A percentile compares a stretch with the other conserved stretches of the same genome.
Evolutionary conservation across 768 basidiomycete genomes (phyloP).

Genomic region (Dendrothele bispora): DNA sequence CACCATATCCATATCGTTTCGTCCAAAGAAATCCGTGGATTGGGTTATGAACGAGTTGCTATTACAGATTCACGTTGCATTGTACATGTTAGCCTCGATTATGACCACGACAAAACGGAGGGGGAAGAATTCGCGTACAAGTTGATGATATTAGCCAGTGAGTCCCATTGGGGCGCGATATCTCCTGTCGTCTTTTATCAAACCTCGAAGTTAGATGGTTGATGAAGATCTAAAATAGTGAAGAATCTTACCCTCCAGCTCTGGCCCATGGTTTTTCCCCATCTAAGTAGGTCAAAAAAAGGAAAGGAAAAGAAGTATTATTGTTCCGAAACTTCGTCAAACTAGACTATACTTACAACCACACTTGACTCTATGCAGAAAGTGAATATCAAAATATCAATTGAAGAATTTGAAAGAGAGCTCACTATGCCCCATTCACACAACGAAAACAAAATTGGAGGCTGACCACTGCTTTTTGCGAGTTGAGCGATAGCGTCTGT

Average conservation of each 20-base stretch:
- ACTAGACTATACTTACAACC: slow-evolving; percentile 37
- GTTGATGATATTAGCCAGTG: slow-evolving; percentile 60
- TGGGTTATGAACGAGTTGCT: slow-evolving; percentile 69
- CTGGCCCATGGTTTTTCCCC: slow-evolving; percentile 60
- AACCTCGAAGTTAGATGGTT: no score
- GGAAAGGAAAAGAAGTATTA: not conserved
- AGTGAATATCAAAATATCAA: not conserved
- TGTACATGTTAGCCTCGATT: not conserved
- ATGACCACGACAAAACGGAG: not conserved
- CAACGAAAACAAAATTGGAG: slow-evolving; percentile 56
- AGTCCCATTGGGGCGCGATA: slow-evolving; percentile 53
- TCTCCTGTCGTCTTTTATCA: slow-evolving; percentile 48
- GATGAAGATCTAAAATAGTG: not conserved
- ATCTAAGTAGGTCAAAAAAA: slow-evolving; percentile 22
- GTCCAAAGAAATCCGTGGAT: slow-evolving; percentile 64
- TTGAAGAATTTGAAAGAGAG: not conserved
- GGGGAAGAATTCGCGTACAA: slow-evolving; percentile 32
- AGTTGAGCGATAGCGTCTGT: slow-evolving; percentile 55
- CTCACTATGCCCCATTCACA: slow-evolving; percentile 69
- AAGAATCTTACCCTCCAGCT: slow-evolving; percentile 58
- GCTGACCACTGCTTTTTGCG: slow-evolving; percentile 40
- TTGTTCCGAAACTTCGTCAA: not conserved
- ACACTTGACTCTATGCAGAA: slow-evolving; percentile 43
- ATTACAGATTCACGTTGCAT: not conserved
- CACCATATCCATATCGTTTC: slow-evolving; percentile 72